Percentiles rank a stretch among this genome's conserved stretches.
These are phyloP conservation scores for Salicornia ramosissima DNA, from an alignment of 148 eudicot species.

Conservation along the genomic window DNA sequence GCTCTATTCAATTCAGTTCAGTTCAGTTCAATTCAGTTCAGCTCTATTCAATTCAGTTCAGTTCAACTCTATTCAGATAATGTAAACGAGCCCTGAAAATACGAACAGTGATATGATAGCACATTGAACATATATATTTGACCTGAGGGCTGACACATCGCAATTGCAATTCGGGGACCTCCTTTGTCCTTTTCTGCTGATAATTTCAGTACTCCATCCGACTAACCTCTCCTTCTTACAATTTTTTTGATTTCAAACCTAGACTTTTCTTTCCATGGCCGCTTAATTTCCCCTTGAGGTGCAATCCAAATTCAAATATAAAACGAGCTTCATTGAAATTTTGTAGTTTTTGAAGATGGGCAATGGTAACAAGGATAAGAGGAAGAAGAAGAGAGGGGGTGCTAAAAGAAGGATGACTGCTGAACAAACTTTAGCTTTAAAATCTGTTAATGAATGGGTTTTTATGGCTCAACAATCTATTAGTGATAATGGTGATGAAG, in stretches of 20 bases:
- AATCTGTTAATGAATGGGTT: slow-evolving; percentile 67
- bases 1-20: too few relatives aligned
- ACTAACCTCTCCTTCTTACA: too few relatives aligned
- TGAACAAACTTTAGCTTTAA: slow-evolving; percentile 68
- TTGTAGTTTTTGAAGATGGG: slow-evolving; percentile 17
- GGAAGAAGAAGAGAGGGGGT: slow-evolving; percentile 69
- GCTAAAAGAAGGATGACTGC: slow-evolving; percentile 57
- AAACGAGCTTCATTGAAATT: not conserved
- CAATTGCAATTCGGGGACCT: not conserved
- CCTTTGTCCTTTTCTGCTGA: too few relatives aligned
- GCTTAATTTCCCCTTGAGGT: slow-evolving; percentile 4
- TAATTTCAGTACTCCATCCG: too few relatives aligned
- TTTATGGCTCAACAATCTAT: slow-evolving; percentile 26
- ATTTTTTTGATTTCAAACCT: not conserved
- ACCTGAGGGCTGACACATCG: not conserved
- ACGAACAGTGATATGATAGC: too few relatives aligned
- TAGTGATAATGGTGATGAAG: slow-evolving; percentile 46
- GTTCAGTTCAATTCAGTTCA: too few relatives aligned
- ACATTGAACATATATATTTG: too few relatives aligned
- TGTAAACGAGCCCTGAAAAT: too few relatives aligned
- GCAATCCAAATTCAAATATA: not conserved
- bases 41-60: too few relatives aligned
- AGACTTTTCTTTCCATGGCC: not conserved
- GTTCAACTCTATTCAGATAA: too few relatives aligned
- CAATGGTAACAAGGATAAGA: slow-evolving; percentile 26